These are phyloP conservation scores for Incumbomyces delicatus DNA, from an alignment of 2,329 filamentous ascomycete genomes.

Conservation along the genomic window DNA sequence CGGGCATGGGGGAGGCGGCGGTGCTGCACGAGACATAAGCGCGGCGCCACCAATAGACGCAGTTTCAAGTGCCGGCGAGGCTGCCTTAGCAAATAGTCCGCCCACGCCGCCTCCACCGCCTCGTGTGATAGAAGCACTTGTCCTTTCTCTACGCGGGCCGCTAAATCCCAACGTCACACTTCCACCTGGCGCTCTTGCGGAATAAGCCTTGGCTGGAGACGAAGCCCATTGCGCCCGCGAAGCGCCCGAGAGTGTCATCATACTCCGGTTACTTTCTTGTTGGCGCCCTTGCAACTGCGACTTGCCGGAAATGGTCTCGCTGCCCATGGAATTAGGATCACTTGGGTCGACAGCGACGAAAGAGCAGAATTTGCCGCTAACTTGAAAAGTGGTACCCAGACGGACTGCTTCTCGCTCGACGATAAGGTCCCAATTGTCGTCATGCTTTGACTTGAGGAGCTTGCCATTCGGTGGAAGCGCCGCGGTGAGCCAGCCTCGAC, in stretches of 20 bases:
- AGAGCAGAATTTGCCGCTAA: constrained; percentile 61
- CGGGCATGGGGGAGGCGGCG: too few species aligned
- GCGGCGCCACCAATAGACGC: too few species aligned
- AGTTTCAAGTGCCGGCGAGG: too few species aligned
- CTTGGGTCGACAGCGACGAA: constrained; percentile 54
- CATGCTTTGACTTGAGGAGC: constrained; percentile 37
- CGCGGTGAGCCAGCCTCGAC: constrained; percentile 54
- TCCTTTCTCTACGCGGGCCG: too few species aligned
- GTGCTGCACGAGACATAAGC: too few species aligned
- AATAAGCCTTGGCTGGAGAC: too few species aligned
- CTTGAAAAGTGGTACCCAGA: constrained; percentile 56
- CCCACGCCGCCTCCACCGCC: too few species aligned
- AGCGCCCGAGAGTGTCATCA: neutral
- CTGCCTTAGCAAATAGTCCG: too few species aligned
- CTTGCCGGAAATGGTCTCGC: neutral
- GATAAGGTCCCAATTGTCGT: constrained; percentile 48
- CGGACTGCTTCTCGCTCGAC: constrained; percentile 57
- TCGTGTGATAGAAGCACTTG: too few species aligned
- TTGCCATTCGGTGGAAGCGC: constrained; percentile 36
- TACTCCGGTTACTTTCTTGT: neutral
- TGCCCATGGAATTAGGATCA: neutral
- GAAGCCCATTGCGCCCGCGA: too few species aligned
- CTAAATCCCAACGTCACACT: too few species aligned
- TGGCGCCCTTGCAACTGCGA: constrained; percentile 4
- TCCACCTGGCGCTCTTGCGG: neutral